phyloP scores from a whole-genome alignment of 2,329 filamentous ascomycete species.

The Aureobasidium namibiae region DNA sequence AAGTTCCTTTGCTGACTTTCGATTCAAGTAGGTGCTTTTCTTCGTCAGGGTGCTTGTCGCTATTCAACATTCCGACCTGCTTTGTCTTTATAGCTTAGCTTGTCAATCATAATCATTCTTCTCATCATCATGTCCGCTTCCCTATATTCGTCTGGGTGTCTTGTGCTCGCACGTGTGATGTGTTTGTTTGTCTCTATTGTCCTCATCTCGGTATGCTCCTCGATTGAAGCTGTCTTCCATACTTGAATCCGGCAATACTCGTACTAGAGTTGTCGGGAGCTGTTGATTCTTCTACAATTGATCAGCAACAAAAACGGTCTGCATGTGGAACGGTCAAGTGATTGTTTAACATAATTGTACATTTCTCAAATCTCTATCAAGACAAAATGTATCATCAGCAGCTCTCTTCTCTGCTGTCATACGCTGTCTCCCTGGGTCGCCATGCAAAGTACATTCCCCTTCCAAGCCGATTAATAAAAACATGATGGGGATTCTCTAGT shows the following conservation, averaged over 20 bases:
- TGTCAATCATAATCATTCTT: not conserved
- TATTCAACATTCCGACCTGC: constrained; percentile 3
- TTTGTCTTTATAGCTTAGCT: not conserved
- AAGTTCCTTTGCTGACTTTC: constrained; percentile 1
- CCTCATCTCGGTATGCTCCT: too few species aligned
- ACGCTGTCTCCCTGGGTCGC: not conserved
- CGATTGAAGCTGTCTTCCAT: not conserved
- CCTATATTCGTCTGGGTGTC: not conserved
- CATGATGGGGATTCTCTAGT: not conserved
- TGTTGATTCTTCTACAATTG: not conserved
- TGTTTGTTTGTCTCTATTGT: not conserved
- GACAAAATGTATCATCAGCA: not conserved
- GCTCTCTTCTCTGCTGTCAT: not conserved
- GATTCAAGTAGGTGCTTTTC: constrained; percentile 2
- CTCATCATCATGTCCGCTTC: too few species aligned
- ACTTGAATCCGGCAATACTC: too few species aligned
- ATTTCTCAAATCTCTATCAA: not conserved
- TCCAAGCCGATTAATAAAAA: constrained; percentile 6
- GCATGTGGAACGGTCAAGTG: not conserved
- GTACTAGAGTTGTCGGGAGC: too few species aligned
- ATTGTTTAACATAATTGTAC: constrained; percentile 9
- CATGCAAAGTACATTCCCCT: not conserved
- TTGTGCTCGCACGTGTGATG: not conserved
- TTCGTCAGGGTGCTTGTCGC: not conserved
- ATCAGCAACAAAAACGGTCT: not conserved